Conservation (phyloP, 345 rosid species). For the Bruguiera parviflora region DNA sequence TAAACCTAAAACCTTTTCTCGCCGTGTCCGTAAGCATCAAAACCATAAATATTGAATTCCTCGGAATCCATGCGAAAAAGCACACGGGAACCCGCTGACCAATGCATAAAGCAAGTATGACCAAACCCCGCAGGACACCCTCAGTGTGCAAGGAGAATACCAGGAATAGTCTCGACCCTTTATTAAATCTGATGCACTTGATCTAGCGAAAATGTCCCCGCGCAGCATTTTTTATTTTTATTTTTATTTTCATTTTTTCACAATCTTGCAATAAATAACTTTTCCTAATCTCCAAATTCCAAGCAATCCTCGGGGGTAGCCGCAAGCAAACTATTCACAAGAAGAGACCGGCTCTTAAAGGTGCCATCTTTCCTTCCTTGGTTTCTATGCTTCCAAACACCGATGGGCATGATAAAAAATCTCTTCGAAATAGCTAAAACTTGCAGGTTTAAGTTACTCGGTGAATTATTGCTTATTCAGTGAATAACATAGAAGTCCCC, state of each 20-base stretch:
- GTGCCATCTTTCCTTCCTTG: not conserved
- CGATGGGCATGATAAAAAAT: not conserved
- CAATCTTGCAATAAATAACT: too few relatives aligned
- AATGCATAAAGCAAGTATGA: not conserved
- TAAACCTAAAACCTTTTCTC: too few relatives aligned
- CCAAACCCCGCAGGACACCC: not conserved
- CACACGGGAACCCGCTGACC: too few relatives aligned
- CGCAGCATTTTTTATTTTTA: too few relatives aligned
- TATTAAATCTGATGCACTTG: slow-evolving; percentile 1
- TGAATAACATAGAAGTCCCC: not conserved
- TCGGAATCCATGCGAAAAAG: too few relatives aligned
- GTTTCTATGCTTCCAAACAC: too few relatives aligned
- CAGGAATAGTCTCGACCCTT: not conserved
- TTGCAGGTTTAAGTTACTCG: not conserved
- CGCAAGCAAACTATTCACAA: not conserved
- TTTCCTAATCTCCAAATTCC: not conserved
- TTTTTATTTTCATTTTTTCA: not conserved
- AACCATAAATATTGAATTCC: too few relatives aligned
- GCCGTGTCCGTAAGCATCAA: too few relatives aligned
- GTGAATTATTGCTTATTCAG: too few relatives aligned
- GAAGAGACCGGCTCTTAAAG: not conserved
- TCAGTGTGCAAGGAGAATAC: not conserved
- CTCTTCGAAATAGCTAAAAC: not conserved
- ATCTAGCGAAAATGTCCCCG: too few relatives aligned
- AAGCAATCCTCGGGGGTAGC: not conserved